phyloP scores from a whole-genome alignment of 495 filamentous ascomycete species.

The Tuber melanosporum region DNA sequence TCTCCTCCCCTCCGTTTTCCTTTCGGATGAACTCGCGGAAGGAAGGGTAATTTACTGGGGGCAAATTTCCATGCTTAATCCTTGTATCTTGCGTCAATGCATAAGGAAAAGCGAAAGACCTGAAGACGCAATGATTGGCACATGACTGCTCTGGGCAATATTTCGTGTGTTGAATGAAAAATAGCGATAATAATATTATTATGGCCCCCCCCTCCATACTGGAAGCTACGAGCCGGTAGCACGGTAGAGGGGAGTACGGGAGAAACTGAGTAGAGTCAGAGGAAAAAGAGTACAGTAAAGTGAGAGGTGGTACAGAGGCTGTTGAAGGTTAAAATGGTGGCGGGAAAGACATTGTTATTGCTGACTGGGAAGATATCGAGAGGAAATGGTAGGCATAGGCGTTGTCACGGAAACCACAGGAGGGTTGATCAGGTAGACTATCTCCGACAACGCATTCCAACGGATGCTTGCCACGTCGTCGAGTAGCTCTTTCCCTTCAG shows the following conservation, averaged over 20 bases:
- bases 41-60: conserved; percentile 1
- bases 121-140: conserved; percentile 1
- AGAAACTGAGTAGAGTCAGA: background rate
- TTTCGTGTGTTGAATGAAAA: background rate
- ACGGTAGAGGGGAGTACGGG: background rate
- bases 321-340: conserved; percentile 1
- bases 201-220: background rate
- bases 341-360: conserved; percentile 4
- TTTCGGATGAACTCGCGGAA: conserved; percentile 5
- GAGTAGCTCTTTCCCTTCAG: background rate
- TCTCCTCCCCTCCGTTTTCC: background rate
- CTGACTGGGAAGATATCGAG: background rate
- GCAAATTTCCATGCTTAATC: conserved; percentile 1
- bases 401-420: conserved; percentile 34
- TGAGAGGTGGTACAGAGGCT: conserved; percentile 2
- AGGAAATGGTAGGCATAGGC: conserved; percentile 5
- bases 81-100: conserved; percentile 37
- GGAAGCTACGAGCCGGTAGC: background rate
- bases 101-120: conserved; percentile 12
- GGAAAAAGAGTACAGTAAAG: background rate
- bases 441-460: conserved; percentile 37
- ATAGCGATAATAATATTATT: background rate
- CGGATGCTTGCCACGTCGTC: conserved; percentile 42
- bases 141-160: background rate
- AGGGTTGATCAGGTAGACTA: conserved; percentile 23